Percentiles rank a stretch among this genome's conserved stretches.
Evolutionary conservation across 2,329 filamentous ascomycete genomes (phyloP).

Genomic region (Cercospora zeae-maydis): DNA sequence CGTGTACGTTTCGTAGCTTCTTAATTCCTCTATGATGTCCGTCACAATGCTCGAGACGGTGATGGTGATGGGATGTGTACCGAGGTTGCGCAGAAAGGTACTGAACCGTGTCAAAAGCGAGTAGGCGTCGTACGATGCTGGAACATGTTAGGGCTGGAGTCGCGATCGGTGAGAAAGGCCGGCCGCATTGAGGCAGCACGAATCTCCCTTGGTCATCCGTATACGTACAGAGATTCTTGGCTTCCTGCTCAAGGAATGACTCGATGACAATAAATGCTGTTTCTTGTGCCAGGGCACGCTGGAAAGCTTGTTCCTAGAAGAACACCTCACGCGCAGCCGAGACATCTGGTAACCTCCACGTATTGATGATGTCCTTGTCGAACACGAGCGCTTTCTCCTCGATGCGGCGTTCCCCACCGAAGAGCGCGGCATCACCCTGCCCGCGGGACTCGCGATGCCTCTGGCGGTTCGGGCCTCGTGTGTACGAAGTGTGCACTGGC

Average conservation of each 20-base stretch:
- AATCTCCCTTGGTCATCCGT: neutral
- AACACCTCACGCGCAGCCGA: constrained; percentile 26
- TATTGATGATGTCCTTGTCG: constrained; percentile 28
- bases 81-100: constrained; percentile 16
- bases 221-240: neutral
- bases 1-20: constrained; percentile 6
- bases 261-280: constrained; percentile 26
- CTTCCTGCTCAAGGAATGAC: constrained; percentile 22
- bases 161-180: neutral
- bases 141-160: neutral
- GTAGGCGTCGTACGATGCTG: neutral
- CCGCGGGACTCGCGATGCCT: neutral
- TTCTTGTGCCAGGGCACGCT: constrained; percentile 24
- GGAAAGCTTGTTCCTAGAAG: constrained; percentile 31
- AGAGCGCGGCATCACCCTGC: neutral
- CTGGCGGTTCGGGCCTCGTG: neutral
- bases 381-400: constrained; percentile 20
- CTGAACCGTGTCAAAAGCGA: constrained; percentile 12
- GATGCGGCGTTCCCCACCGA: neutral
- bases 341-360: constrained; percentile 24
- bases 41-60: constrained; percentile 23
- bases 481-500: constrained; percentile 22
- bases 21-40: constrained; percentile 22
- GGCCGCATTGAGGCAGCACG: too few species aligned
- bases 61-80: constrained; percentile 25